A percentile compares a stretch with the other conserved stretches of the same genome.
Evolutionary conservation across 768 basidiomycete genomes (phyloP).

Genomic region (Boletus pseudo-olivaceus): DNA sequence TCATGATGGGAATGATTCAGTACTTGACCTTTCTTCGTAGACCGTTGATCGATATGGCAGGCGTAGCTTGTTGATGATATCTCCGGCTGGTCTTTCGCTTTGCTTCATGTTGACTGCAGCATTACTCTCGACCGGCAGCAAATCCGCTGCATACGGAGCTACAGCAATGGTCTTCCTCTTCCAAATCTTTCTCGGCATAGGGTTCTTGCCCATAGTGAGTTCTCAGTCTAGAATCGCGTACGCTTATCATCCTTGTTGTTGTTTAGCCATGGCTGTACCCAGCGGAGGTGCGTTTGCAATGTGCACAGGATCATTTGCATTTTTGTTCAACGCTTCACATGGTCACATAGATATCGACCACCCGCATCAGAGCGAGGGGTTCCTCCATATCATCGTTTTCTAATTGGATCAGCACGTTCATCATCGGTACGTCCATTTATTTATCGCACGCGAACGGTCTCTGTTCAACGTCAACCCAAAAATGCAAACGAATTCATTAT

Average conservation of each 20-base stretch:
- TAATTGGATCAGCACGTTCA: not conserved
- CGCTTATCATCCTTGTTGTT: not conserved
- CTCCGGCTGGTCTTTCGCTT: not conserved
- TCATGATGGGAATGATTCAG: not conserved
- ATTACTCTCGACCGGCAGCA: not conserved
- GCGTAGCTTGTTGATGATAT: not conserved
- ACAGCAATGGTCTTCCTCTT: not conserved
- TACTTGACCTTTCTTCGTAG: not conserved
- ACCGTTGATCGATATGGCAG: not conserved
- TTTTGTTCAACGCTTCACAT: not conserved
- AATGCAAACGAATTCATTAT: not conserved
- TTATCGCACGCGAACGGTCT: not conserved
- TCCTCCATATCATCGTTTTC: not conserved
- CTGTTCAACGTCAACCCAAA: not conserved
- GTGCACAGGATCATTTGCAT: not conserved
- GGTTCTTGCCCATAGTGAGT: not conserved
- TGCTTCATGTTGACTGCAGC: not conserved
- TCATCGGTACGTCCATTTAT: not conserved
- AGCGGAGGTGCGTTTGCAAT: not conserved
- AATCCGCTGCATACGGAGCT: not conserved
- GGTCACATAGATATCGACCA: not conserved
- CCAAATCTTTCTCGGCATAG: not conserved
- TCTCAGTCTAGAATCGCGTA: not conserved
- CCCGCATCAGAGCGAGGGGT: not conserved
- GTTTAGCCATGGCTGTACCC: not conserved